A percentile compares a stretch with the other conserved stretches of the same genome.
These are phyloP conservation scores for Thelephora aurantiotincta DNA, from an alignment of 768 basidiomycete species.

Conservation along the genomic window DNA sequence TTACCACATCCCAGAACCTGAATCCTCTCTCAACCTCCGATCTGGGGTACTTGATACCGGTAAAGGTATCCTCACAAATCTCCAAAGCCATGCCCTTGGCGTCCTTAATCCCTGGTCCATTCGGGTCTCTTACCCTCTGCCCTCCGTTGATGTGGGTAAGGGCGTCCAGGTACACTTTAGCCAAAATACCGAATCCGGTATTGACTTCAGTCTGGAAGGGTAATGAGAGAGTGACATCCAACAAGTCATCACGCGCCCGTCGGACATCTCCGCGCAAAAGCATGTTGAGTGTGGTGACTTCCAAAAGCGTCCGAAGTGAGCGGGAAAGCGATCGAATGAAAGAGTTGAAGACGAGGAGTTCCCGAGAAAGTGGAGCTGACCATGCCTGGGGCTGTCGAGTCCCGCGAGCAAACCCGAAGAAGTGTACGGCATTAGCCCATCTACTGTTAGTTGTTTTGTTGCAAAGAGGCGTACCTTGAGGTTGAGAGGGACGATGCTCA, in stretches of 20 bases:
- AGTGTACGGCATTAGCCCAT: not conserved
- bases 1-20: conserved; percentile 95
- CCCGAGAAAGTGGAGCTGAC: conserved; percentile 93
- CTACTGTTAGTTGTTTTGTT: not conserved
- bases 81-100: conserved; percentile 81
- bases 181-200: conserved; percentile 94
- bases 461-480: conserved; percentile 57
- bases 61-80: conserved; percentile 89
- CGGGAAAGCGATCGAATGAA: conserved; percentile 88
- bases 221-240: conserved; percentile 84
- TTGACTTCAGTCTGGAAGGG: conserved; percentile 96
- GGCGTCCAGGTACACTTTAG: conserved; percentile 92
- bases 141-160: conserved; percentile 79
- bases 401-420: not conserved
- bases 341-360: conserved; percentile 95
- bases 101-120: conserved; percentile 66
- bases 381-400: conserved; percentile 64
- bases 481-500: conserved; percentile 88
- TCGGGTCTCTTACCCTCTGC: conserved; percentile 60
- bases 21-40: conserved; percentile 91
- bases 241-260: conserved; percentile 74
- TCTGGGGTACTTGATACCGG: conserved; percentile 78
- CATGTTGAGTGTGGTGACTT: conserved; percentile 88
- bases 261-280: conserved; percentile 81
- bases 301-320: conserved; percentile 78